Evolutionary conservation across 331 rosid species (phyloP).

Genomic region (Malus hybrid): DNA sequence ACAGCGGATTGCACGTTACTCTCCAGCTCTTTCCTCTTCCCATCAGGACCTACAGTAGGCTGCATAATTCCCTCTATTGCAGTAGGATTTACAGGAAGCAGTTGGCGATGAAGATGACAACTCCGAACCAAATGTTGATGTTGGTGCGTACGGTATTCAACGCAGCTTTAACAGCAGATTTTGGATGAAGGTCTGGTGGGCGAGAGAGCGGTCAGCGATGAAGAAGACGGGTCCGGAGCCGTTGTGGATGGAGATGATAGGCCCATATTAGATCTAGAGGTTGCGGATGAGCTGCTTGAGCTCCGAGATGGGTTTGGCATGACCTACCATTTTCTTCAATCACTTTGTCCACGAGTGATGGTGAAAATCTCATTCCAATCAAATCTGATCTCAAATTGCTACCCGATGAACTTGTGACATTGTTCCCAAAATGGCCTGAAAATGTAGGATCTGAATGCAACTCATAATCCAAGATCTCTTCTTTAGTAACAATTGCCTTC

Average conservation of each 20-base stretch:
- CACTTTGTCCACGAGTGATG: conserved; percentile 67
- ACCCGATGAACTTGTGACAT: conserved; percentile 73
- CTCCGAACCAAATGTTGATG: too few relatives aligned
- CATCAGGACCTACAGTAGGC: too few relatives aligned
- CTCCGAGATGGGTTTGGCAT: conserved; percentile 13
- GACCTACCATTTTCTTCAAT: conserved; percentile 73
- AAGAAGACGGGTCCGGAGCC: conserved; percentile 32
- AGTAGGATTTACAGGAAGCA: too few relatives aligned
- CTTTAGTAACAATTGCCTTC: conserved; percentile 40
- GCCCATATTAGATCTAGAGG: conserved; percentile 38
- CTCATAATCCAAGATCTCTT: conserved; percentile 55
- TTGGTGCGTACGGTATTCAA: too few relatives aligned
- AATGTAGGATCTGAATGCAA: conserved; percentile 32
- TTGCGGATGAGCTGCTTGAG: conserved; percentile 29
- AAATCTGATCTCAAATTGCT: conserved; percentile 51
- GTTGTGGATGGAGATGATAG: conserved; percentile 44
- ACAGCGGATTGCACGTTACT: too few relatives aligned
- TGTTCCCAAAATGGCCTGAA: conserved; percentile 41
- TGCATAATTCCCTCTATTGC: too few relatives aligned
- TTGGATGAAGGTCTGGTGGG: conserved; percentile 54
- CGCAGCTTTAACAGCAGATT: too few relatives aligned
- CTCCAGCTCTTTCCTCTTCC: too few relatives aligned
- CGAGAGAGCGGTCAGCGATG: conserved; percentile 34
- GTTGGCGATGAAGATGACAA: too few relatives aligned
- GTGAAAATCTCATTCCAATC: conserved; percentile 80